Evolutionary conservation across 148 eudicot genomes (phyloP), one percentile per base, ranked within the genome.

Genomic region (Euryodendron excelsum): DNA sequence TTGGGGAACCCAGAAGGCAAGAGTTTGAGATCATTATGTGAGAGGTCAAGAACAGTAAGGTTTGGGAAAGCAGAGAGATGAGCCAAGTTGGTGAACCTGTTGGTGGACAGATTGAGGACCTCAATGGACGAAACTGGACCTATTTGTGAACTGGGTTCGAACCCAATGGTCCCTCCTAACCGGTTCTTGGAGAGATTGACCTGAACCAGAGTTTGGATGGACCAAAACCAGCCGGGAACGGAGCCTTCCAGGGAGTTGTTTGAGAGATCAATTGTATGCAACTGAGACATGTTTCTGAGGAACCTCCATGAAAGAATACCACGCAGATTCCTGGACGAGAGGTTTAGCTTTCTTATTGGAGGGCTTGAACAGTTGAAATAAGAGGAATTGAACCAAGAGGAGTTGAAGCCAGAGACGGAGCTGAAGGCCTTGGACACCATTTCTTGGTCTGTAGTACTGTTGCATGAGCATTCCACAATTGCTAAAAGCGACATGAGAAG

Each of bases 281-380:
- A 85, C 3, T 77, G 80, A 27, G 99, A 27, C n/a, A 96, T 76
- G 81, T 91, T 89, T 23, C 45, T 82, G 25, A 96, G 76, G 82
- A 59, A 89, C 3, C 75, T 81, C 99, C 94, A 96, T 18, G 94
- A 87, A 48, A 93, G 48, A 28, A 83, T 70, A 65, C 99, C 99
- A 77, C 31, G 83, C 31, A 96, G 86, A 70, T 89, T 88, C 15
- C 67, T 88, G 31, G 90, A 90, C 1, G 94, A 64, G 80, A 96
- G 88, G 44, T 82, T 82, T 4, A 93, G 76, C 34, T 84, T 72
- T 8, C 81, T 80, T 1, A 93, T 73, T 47, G 72, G 77, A 15
- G 79, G 50, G 17, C 82, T 77, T 44, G 79, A 30, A 53, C 79
- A 81, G 81, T 59, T 72, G 52, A 52, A 30, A 28, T 56, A 56